Base-by-base conservation (phyloP, 768 basidiomycete genomes). In the Stropharia rugosoannulata region DNA sequence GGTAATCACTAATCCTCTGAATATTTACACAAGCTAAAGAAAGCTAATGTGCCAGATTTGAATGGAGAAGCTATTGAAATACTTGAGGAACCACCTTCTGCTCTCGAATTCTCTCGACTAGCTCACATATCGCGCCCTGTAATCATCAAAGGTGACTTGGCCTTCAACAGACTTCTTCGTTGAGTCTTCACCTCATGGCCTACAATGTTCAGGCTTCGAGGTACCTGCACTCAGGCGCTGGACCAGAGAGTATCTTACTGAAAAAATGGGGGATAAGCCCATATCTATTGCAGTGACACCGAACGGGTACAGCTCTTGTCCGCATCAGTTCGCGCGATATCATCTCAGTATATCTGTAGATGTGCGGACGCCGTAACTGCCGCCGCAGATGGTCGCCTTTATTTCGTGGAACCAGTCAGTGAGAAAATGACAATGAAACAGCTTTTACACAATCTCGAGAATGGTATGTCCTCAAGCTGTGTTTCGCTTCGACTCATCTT, bases 221-320 rank as follows among this genome's bases (percentile, higher is more conserved):
- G 64, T 81, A 45, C 76, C 78, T n/a, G 79, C 79, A 32, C 65
- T 73, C 40, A 66, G 72, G 11, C 75, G 75, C 41, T 96, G 93
- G 94, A 76, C 82, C 10, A 74, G 86, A 64, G 73, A 81, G 46
- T 87, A 88, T 64, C 79, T 95, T 11, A 64, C 70, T 11, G 60
- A 74, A n/a, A 67, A 66, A 48, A 84, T 90, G 80, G 83, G 78
- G 3, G 70, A 80, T 4, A 68, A 68, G 25, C 51, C 59, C 32
- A 79, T 95, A 38, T 87, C 89, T 6, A 83, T 95, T 29, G 90
- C 93, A 1, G 78, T 89, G 40, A 95, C 93, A 5, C 90, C 93
- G 0, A 83, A 93, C 58, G 93, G 93, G 93, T 93, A 59, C 59
- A 80, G 56, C 29, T 22, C 38, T 12, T 38, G 4, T 19, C 22